Percentiles rank a stretch among this genome's conserved stretches.
Conservation (phyloP, 371 early-diverging fungal species). For the Mucor circinelloides region DNA sequence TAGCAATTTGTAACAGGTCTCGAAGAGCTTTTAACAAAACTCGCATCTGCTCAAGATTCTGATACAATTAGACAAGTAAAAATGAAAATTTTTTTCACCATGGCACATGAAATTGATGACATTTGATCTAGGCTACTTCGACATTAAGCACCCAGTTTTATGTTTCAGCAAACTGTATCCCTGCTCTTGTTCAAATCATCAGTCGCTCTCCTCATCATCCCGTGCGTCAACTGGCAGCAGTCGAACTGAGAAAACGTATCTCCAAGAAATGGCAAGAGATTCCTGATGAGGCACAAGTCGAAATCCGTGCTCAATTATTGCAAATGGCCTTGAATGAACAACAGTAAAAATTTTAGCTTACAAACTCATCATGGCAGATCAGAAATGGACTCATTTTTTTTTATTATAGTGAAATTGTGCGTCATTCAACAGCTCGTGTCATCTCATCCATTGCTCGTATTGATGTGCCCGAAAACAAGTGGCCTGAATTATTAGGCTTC, state of each 20-base stretch:
- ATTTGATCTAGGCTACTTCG: conserved; percentile 58
- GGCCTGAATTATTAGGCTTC: conserved; percentile 81
- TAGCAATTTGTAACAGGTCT: conserved; percentile 50
- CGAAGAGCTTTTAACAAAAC: conserved; percentile 48
- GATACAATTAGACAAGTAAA: conserved; percentile 53
- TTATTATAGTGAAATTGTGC: conserved; percentile 63
- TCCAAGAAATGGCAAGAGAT: conserved; percentile 75
- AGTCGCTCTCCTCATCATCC: conserved; percentile 57
- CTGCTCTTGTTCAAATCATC: conserved; percentile 72
- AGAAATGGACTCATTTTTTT: neutral
- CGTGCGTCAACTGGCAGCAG: conserved; percentile 86
- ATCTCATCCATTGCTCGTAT: conserved; percentile 86
- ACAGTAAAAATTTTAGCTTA: no score
- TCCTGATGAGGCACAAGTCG: conserved; percentile 52
- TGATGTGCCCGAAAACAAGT: conserved; percentile 76
- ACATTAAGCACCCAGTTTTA: conserved; percentile 74
- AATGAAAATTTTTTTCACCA: neutral
- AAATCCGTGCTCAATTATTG: conserved; percentile 66
- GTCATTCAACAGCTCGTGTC: conserved; percentile 82
- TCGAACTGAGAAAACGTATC: conserved; percentile 85
- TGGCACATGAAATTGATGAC: neutral
- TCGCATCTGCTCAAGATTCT: conserved; percentile 51
- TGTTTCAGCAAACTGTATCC: conserved; percentile 64
- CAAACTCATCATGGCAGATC: no score
- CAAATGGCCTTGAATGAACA: conserved; percentile 74